Percentiles rank a stretch among this genome's conserved stretches.
These are phyloP conservation scores for Grifola frondosa DNA, from an alignment of 1,284 basidiomycete species.

Conservation along the genomic window DNA sequence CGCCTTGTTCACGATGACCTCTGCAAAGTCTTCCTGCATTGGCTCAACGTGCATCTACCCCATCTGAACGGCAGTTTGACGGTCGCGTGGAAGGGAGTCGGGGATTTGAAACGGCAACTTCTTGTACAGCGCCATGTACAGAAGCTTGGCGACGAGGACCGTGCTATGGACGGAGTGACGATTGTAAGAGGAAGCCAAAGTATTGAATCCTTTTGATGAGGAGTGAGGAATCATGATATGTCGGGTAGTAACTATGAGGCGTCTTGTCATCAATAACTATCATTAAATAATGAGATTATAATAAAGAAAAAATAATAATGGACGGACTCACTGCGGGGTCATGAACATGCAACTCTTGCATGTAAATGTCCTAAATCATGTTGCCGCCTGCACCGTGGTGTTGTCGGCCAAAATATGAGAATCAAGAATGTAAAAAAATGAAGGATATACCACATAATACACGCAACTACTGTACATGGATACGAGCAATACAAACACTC, in stretches of 20 bases:
- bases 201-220: conserved; percentile 31
- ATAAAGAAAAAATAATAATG: too few relatives aligned
- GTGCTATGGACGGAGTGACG: conserved; percentile 49
- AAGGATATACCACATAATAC: too few relatives aligned
- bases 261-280: conserved; percentile 48
- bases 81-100: conserved; percentile 44
- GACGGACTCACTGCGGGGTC: too few relatives aligned
- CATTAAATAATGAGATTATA: too few relatives aligned
- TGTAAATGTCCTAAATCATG: too few relatives aligned
- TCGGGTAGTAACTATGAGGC: conserved; percentile 56
- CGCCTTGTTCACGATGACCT: conserved; percentile 48
- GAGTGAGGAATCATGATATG: conserved; percentile 43
- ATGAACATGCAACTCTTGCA: too few relatives aligned
- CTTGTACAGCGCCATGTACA: conserved; percentile 65
- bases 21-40: conserved; percentile 60
- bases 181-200: conserved; percentile 44
- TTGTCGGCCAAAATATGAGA: too few relatives aligned
- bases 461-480: too few relatives aligned
- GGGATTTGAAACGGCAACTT: conserved; percentile 45
- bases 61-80: conserved; percentile 42
- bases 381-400: too few relatives aligned
- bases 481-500: too few relatives aligned
- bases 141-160: conserved; percentile 59
- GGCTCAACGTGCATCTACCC: conserved; percentile 35
- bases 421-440: too few relatives aligned